Base-by-base conservation (phyloP, 225 moss, liverwort and hornwort genomes). In the Asterella californica region DNA sequence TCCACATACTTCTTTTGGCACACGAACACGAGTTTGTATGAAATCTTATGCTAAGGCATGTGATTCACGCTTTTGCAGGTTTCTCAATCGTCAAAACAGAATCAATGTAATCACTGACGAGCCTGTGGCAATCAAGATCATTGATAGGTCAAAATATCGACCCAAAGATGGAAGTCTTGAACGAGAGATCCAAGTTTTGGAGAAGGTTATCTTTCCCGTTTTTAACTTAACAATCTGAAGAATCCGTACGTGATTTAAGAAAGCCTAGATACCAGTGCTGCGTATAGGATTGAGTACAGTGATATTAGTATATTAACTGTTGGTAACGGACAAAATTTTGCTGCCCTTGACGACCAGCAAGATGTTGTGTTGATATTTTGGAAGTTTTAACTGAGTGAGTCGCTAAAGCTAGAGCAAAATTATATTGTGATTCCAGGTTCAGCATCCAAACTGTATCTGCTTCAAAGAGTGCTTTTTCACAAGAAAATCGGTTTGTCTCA, bases 401-500 rank as follows among this genome's bases (percentile, higher is more conserved):
- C 12, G 14, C 33, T 15, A 29, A 65, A 18, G 65, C 32, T 11
- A 33, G 2, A 48, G 7, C 47, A 2, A 36, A 4, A 18, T n/a
- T 25, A 21, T 21, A 0, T 27, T 57, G 21, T 57, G 1, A 57
- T 75, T 80, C 30, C 87, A 91, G 90, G 93, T 93, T 76, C 89
- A 84, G 61, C 93, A 95, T 72, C 88, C 87, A 29, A 90, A 92
- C 49, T 95, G 93, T 79, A 93, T 95, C 61, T 82, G 81, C 63
- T 92, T 93, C 83, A 93, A 88, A 79, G 93, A 93, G 81, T 95
- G 93, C 75, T 93, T 91, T 74, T 93, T 92, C 86, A 91, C 92
- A 66, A 91, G 85, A 79, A 93, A 90, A 53, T 82, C 90, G 62
- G 89, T 95, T 74, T 95, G 92, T n/a, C 87, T 95, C 80, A 85